Conservation (phyloP, 1,139 yeast genomes). For the Taphrina deformans region DNA sequence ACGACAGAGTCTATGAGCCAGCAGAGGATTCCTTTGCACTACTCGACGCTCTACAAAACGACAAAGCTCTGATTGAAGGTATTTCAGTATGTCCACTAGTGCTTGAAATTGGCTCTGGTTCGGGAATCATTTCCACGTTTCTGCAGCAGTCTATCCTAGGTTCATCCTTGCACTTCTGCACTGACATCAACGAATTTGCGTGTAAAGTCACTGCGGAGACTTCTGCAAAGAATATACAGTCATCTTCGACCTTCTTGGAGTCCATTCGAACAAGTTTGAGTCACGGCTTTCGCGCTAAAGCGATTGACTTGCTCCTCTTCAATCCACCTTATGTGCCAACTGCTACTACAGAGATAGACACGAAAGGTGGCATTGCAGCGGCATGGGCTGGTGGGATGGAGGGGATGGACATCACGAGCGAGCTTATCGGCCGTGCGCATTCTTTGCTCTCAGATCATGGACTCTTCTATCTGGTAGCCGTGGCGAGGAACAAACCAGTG, state of each 20-base stretch:
- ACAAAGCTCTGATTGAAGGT: constrained; percentile 13
- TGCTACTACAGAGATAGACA: constrained; percentile 24
- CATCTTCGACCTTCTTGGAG: constrained; percentile 6
- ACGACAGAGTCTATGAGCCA: constrained; percentile 36
- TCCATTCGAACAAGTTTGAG: constrained; percentile 27
- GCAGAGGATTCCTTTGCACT: constrained; percentile 38
- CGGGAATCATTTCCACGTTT: constrained; percentile 36
- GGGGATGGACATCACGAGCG: constrained; percentile 33
- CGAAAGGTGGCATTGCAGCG: constrained; percentile 30
- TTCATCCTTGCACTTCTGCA: constrained; percentile 32
- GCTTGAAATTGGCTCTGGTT: constrained; percentile 35
- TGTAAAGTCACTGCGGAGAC: constrained; percentile 33
- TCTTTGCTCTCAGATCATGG: constrained; percentile 29
- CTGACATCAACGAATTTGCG: constrained; percentile 35
- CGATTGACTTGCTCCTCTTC: constrained; percentile 35
- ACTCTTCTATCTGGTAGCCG: constrained; percentile 36
- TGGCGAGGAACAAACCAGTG: constrained; percentile 34
- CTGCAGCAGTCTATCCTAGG: constrained; percentile 28
- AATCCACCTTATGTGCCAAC: constrained; percentile 39
- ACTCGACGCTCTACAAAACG: constrained; percentile 37
- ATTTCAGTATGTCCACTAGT: constrained; percentile 8
- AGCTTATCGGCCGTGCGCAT: constrained; percentile 6
- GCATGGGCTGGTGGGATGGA: constrained; percentile 37
- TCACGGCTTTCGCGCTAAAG: constrained; percentile 17
- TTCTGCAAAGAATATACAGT: neutral